A percentile compares a stretch with the other conserved stretches of the same genome.
These are phyloP conservation scores for Clitocybe nebularis DNA, from an alignment of 1,284 basidiomycete species.

Conservation along the genomic window DNA sequence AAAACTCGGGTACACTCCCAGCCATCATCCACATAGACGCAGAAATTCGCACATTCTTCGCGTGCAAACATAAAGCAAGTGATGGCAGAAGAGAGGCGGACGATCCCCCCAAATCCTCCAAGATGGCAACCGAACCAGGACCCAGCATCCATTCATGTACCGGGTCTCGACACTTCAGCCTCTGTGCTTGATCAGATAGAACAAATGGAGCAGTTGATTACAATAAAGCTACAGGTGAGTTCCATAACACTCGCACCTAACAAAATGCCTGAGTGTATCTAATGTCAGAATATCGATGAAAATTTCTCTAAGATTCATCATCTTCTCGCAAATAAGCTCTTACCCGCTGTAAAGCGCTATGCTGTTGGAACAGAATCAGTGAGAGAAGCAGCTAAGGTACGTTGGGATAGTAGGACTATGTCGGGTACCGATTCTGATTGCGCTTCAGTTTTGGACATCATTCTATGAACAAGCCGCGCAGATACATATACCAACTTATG, in stretches of 20 bases:
- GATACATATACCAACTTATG: conserved; percentile 72
- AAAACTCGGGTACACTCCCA: too few relatives aligned
- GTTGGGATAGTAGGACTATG: conserved; percentile 6
- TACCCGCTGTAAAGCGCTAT: conserved; percentile 88
- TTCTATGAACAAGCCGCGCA: conserved; percentile 93
- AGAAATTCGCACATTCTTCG: too few relatives aligned
- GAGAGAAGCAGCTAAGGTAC: conserved; percentile 81
- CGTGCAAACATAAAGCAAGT: background rate
- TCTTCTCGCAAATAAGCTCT: conserved; percentile 74
- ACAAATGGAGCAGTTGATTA: conserved; percentile 94
- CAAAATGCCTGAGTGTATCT: conserved; percentile 18
- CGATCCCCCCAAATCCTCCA: conserved; percentile 45
- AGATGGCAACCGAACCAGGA: conserved; percentile 65
- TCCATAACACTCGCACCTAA: background rate
- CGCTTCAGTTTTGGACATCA: conserved; percentile 96
- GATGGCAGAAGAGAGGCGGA: conserved; percentile 25
- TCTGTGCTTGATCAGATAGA: conserved; percentile 84
- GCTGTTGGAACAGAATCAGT: conserved; percentile 84
- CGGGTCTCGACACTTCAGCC: conserved; percentile 72
- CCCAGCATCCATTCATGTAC: conserved; percentile 61
- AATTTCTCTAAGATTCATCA: conserved; percentile 91
- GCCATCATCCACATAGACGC: too few relatives aligned
- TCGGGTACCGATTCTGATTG: too few relatives aligned
- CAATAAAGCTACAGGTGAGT: conserved; percentile 75
- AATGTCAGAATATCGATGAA: conserved; percentile 81